phyloP scores from a whole-genome alignment of 768 basidiomycete species.

The Podaxis sp. region DNA sequence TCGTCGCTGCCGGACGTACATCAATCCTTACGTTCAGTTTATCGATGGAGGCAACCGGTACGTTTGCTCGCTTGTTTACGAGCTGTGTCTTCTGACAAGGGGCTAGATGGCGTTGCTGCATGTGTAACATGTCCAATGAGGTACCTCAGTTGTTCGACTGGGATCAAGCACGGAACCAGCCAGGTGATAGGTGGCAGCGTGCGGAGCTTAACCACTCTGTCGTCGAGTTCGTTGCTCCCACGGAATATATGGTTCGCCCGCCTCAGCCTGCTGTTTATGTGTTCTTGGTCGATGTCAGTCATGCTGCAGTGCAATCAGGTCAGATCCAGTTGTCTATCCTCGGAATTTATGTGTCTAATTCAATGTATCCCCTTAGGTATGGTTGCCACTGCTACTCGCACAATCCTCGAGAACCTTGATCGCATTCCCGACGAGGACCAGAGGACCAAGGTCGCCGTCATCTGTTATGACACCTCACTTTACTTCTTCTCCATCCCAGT shows the following conservation, averaged over 20 bases:
- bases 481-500: constrained; percentile 97
- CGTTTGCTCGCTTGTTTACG: constrained; percentile 13
- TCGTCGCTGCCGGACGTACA: constrained; percentile 93
- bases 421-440: constrained; percentile 94
- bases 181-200: constrained; percentile 92
- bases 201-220: constrained; percentile 91
- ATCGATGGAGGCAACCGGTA: constrained; percentile 95
- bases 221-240: constrained; percentile 97
- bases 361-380: constrained; percentile 57
- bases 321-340: constrained; percentile 19
- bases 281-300: constrained; percentile 96
- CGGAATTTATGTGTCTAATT: neutral
- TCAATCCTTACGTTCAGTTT: constrained; percentile 97
- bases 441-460: constrained; percentile 88
- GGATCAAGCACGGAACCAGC: constrained; percentile 92
- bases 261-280: constrained; percentile 97
- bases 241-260: constrained; percentile 99
- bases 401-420: constrained; percentile 93
- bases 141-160: constrained; percentile 98
- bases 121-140: constrained; percentile 98
- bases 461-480: constrained; percentile 88
- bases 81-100: neutral
- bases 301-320: constrained; percentile 89
- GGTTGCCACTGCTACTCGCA: constrained; percentile 97
- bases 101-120: constrained; percentile 92